Evolutionary conservation across 2,329 filamentous ascomycete species (phyloP).

Genomic region (Metarhizium brunneum): DNA sequence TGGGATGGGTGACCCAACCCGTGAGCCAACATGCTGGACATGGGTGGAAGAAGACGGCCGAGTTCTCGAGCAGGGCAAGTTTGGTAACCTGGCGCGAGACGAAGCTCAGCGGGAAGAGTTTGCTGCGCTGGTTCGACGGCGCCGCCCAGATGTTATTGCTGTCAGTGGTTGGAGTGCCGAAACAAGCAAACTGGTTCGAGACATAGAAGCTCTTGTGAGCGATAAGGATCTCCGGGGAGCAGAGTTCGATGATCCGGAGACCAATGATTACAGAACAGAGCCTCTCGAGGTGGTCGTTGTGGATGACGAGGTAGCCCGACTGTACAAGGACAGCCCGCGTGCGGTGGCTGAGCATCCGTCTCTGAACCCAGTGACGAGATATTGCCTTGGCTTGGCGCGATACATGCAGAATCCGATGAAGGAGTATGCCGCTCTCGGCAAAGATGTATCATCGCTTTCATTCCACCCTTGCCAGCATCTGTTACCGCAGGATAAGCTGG

Average conservation of each 20-base stretch:
- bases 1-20: slow-evolving; percentile 61
- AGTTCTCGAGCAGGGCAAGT: slow-evolving; percentile 81
- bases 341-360: slow-evolving; percentile 74
- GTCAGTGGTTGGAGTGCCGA: slow-evolving; percentile 85
- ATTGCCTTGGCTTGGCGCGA: slow-evolving; percentile 79
- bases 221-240: slow-evolving; percentile 69
- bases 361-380: slow-evolving; percentile 68
- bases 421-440: slow-evolving; percentile 88
- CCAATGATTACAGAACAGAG: slow-evolving; percentile 65
- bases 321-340: slow-evolving; percentile 85
- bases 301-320: slow-evolving; percentile 92
- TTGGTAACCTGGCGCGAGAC: slow-evolving; percentile 66
- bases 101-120: slow-evolving; percentile 61
- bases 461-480: slow-evolving; percentile 89
- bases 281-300: slow-evolving; percentile 81
- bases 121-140: slow-evolving; percentile 67
- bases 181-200: slow-evolving; percentile 72
- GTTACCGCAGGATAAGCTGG: slow-evolving; percentile 76
- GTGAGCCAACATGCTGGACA: slow-evolving; percentile 82
- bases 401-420: slow-evolving; percentile 95
- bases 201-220: slow-evolving; percentile 69
- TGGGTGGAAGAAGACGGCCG: slow-evolving; percentile 91
- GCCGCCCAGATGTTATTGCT: slow-evolving; percentile 82
- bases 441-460: slow-evolving; percentile 74
- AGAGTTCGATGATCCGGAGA: slow-evolving; percentile 74